Evolutionary conservation across 306 rosid species (phyloP).

Genomic region (Citrullus amarus): DNA sequence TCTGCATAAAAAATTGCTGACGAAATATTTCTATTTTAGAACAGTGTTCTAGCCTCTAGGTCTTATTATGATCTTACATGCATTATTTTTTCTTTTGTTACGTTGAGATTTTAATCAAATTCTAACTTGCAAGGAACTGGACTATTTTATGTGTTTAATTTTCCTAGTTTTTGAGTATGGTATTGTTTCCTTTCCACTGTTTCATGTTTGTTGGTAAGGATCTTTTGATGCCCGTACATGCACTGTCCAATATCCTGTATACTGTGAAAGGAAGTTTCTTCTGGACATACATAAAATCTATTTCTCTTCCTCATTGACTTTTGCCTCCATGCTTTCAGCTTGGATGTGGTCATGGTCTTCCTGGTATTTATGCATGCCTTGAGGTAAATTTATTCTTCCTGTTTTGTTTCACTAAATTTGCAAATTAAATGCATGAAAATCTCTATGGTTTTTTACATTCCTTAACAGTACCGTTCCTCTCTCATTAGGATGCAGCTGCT

Average conservation of each 20-base stretch:
- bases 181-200: neutral
- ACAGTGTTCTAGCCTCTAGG: neutral
- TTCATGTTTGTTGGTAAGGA: neutral
- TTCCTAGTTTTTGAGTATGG: neutral
- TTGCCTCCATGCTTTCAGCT: slow-evolving; percentile 42
- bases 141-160: neutral
- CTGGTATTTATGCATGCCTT: slow-evolving; percentile 75
- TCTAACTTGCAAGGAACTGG: neutral
- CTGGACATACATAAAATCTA: neutral
- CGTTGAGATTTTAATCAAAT: neutral
- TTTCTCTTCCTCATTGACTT: neutral
- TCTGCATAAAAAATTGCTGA: neutral
- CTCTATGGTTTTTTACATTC: neutral
- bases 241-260: neutral
- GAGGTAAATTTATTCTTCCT: slow-evolving; percentile 40
- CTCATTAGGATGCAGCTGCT: slow-evolving; percentile 58
- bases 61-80: neutral
- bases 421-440: neutral
- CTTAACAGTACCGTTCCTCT: slow-evolving; percentile 4
- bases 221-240: neutral
- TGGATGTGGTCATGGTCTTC: slow-evolving; percentile 96
- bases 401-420: neutral
- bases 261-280: neutral
- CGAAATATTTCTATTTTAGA: neutral
- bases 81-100: neutral